Evolutionary conservation across 257 asterid species (phyloP).

Genomic region (Solanum chaucha): DNA sequence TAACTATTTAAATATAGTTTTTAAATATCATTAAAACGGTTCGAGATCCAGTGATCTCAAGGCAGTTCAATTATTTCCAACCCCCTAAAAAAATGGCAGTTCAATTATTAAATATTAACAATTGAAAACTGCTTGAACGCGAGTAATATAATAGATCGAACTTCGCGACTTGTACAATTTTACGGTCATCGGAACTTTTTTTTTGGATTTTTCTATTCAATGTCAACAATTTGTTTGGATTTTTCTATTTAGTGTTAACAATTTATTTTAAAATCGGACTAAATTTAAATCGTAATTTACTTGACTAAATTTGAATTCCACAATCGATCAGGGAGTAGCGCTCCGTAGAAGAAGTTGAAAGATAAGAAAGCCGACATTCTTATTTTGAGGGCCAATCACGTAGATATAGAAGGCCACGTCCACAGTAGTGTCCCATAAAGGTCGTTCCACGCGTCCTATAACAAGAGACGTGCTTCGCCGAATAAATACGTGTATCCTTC

Average conservation of each 20-base stretch:
- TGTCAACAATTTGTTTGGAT: too few species aligned
- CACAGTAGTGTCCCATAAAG: conserved; percentile 1
- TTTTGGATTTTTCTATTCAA: too few species aligned
- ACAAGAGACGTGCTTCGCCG: not conserved
- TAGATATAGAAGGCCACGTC: conserved; percentile 17
- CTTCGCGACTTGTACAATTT: not conserved
- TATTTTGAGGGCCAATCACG: not conserved
- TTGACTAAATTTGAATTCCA: too few species aligned
- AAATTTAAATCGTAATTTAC: too few species aligned
- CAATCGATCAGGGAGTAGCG: too few species aligned
- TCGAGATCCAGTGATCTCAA: not conserved
- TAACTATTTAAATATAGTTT: too few species aligned
- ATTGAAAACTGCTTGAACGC: not conserved
- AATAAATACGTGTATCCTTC: conserved; percentile 7
- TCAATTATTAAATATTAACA: not conserved
- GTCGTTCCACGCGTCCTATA: conserved; percentile 22
- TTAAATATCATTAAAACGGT: not conserved
- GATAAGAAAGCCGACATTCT: not conserved
- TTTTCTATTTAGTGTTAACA: too few species aligned
- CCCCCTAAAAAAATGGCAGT: not conserved
- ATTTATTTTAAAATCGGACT: rapidly evolving
- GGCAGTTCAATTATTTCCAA: not conserved
- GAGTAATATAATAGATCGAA: not conserved
- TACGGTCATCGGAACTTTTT: not conserved
- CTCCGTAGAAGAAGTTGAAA: not conserved